Evolutionary conservation across 495 filamentous ascomycete genomes (phyloP), one percentile per base, ranked within the genome.

Genomic region (Terfezia claveryi): DNA sequence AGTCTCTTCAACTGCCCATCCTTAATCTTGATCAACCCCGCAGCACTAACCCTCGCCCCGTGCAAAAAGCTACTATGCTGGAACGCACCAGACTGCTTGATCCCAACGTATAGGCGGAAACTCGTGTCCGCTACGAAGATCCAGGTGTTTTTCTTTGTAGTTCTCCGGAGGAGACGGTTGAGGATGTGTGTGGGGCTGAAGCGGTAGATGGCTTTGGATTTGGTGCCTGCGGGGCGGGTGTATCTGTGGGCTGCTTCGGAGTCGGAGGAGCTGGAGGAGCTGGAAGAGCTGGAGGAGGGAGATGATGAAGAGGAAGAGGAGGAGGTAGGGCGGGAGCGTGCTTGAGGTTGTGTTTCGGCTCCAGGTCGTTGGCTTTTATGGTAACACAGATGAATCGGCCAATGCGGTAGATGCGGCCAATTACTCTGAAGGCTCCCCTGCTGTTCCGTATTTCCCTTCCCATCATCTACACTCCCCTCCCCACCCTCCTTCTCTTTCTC

Each of bases 21-120:
- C 59, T 82, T 82, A 51, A 94, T 80, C 64, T 82, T 87, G 58
- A 94, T 87, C 46, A 88, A 68, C 0, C 88, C 87, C 9, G 87
- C 87, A 1, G 87, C 84, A 0, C 79, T 77, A 49, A 94, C 85
- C 16, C 86, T 76, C 16, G 75, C 74, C 12, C 88, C 88, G 50
- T 86, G 82, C 2, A 95, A 71, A 61, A 95, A 95, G 0, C 82
- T 87, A 8, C 77, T 83, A 68, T 95, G 88, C 62, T 94, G 88
- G 63, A 95, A 95, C 8, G 82, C 77, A 32, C 88, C 88, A 32
- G 77, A 78, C 64, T 84, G 80, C 61, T 95, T 94, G 67, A 95
- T 91, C 49, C 85, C 87, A 38, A 94, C 76, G 69, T 94, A 94
- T 0, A 94, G 71, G 8, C 88, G 78, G 61, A 85, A 89, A 2